A percentile compares a stretch with the other conserved stretches of the same genome.
Conservation (phyloP, 768 basidiomycete genomes). For the Steccherinum ochraceum region DNA sequence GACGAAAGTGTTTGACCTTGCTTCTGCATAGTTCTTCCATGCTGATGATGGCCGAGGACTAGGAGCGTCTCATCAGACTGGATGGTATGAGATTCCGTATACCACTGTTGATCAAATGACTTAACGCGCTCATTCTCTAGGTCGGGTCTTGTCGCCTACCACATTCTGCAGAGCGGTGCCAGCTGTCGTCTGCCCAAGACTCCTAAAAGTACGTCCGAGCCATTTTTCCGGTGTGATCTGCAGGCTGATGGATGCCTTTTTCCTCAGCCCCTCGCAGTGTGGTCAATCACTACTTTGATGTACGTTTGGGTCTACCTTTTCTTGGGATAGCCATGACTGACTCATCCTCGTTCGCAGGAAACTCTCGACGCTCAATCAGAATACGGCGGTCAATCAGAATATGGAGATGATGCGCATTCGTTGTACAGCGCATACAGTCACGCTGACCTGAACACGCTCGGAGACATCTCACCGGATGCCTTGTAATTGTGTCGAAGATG, state of each 20-base stretch:
- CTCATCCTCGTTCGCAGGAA: constrained; percentile 42
- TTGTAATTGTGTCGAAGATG: too few species aligned
- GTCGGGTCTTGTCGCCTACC: constrained; percentile 87
- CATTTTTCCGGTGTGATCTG: background rate
- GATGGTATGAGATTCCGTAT: constrained; percentile 58
- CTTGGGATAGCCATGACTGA: constrained; percentile 1
- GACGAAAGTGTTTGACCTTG: constrained; percentile 1
- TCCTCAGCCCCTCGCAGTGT: constrained; percentile 75
- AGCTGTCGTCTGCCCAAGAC: constrained; percentile 90
- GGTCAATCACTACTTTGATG: constrained; percentile 92
- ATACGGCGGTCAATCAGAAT: constrained; percentile 73
- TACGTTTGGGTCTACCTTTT: constrained; percentile 29
- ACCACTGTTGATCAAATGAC: too few species aligned
- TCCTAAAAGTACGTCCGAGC: constrained; percentile 78
- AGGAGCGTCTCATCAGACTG: constrained; percentile 97
- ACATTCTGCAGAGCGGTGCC: constrained; percentile 86
- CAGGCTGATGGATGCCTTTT: background rate
- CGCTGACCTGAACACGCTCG: constrained; percentile 49
- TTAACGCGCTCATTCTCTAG: too few species aligned
- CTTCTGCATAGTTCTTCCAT: constrained; percentile 74
- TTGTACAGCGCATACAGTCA: constrained; percentile 54
- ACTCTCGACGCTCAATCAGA: constrained; percentile 68
- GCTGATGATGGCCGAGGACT: constrained; percentile 89
- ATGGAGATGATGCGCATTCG: constrained; percentile 65
- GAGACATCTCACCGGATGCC: constrained; percentile 69